Base-by-base conservation (phyloP, 805 yeast species). In the Yarrowia keelungensis region DNA sequence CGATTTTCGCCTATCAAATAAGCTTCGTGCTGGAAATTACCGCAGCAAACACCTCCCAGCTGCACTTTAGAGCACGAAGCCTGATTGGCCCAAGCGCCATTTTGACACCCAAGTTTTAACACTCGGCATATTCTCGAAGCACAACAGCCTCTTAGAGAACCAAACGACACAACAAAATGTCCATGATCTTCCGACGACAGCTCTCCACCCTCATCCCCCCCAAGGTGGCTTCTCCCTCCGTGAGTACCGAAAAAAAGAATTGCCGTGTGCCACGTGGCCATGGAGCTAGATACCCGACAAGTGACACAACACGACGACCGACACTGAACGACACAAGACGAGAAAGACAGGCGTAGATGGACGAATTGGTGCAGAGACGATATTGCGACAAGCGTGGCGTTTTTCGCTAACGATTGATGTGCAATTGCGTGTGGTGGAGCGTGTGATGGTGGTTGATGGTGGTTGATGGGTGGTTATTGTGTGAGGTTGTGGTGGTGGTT, bases 171-270 rank as follows among this genome's bases (percentile, higher is more conserved):
- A 56, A 56, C 68, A 72, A 69, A 68, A 91, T 90, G 96, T 90
- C 95, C 77, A 90, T 88, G 84, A 85, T 92, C 81, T 84, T 88
- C 78, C 93, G 91, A 89, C 93, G 99, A 84, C 89, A 89, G 76
- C 86, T 94, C 81, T 92, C 98, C 73, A 90, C 98, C 77, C 86
- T 94, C 84, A 93, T 94, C 79, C 99, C 99, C 76, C 99, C 99
- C 80, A 94, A 94, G 94, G 89, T 94, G 78, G 98, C 97, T 69
- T 92, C 98, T 72, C 95, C 97, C 58, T 86, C 89, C 82, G 94
- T 89, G 86, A 76, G 93, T 85, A 59, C 42, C 22, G 14, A 35
- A 22, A 35, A 46, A 35, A 45, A 38, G n/a, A 36, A 14, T 19
- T 32, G 67, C 54, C n/a, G n/a, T 38, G 19, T 19, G 54, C 19